Percentiles rank a stretch among this genome's conserved stretches.
These are phyloP conservation scores for Alternaria gaisen DNA, from an alignment of 2,329 filamentous ascomycete species.

Conservation along the genomic window DNA sequence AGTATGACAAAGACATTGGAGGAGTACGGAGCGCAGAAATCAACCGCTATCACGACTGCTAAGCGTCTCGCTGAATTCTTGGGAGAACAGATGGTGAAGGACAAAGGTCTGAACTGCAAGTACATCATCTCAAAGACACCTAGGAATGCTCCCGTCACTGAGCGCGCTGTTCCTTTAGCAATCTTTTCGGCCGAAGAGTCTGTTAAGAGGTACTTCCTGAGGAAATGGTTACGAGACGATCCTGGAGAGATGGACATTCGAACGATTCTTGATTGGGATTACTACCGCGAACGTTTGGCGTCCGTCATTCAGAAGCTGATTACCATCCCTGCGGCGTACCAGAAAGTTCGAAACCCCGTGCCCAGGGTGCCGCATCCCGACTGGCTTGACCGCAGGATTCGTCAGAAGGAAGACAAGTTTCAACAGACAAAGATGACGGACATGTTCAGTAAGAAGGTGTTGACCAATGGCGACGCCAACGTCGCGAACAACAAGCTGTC, in stretches of 20 bases:
- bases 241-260: conserved; percentile 90
- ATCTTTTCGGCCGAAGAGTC: conserved; percentile 95
- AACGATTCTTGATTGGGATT: conserved; percentile 92
- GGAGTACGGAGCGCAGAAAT: conserved; percentile 95
- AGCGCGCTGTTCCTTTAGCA: conserved; percentile 90
- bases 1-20: conserved; percentile 97
- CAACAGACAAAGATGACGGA: conserved; percentile 99
- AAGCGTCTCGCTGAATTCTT: conserved; percentile 94
- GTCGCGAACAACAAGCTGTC: conserved; percentile 65
- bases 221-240: conserved; percentile 96
- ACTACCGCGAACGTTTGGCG: conserved; percentile 93
- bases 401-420: conserved; percentile 94
- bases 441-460: conserved; percentile 77
- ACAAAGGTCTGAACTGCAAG: conserved; percentile 99
- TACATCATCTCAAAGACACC: conserved; percentile 95
- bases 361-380: conserved; percentile 94
- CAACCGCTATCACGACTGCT: conserved; percentile 98
- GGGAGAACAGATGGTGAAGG: conserved; percentile 98
- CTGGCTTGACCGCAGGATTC: conserved; percentile 93
- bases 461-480: conserved; percentile 76
- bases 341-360: conserved; percentile 94
- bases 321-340: conserved; percentile 94
- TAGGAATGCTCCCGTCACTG: conserved; percentile 89
- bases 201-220: conserved; percentile 86
- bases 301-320: conserved; percentile 99